A percentile compares a stretch with the other conserved stretches of the same genome.
Evolutionary conservation across 1,284 basidiomycete genomes (phyloP).

Genomic region (Trichosporon sp.): DNA sequence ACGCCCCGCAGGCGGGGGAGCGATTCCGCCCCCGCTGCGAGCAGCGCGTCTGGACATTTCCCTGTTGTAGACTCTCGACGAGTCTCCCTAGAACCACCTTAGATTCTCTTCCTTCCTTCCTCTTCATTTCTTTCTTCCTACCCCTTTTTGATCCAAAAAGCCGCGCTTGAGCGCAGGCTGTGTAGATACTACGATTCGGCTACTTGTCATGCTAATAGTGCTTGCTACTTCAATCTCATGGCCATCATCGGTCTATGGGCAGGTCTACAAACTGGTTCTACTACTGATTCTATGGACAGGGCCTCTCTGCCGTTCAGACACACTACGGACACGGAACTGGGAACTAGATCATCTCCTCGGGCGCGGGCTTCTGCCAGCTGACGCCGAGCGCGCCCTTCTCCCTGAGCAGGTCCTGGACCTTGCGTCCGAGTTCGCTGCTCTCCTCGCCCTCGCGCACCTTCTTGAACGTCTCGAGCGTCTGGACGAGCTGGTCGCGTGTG

Average conservation of each 20-base stretch:
- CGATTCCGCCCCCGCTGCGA: background rate
- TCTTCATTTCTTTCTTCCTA: background rate
- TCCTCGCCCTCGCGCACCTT: slow-evolving; percentile 48
- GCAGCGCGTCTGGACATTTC: background rate
- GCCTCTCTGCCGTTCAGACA: too few relatives aligned
- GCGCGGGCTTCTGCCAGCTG: slow-evolving; percentile 38
- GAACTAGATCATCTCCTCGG: slow-evolving; percentile 4
- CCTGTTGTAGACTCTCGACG: background rate
- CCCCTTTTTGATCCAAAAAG: background rate
- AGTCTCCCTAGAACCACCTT: background rate
- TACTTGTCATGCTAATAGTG: background rate
- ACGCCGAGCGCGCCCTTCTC: slow-evolving; percentile 57
- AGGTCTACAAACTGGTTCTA: too few relatives aligned
- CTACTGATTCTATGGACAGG: too few relatives aligned
- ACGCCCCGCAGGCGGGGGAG: background rate
- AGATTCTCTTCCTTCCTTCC: background rate
- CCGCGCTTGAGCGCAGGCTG: too few relatives aligned
- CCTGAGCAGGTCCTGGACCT: slow-evolving; percentile 54
- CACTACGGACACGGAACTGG: too few relatives aligned
- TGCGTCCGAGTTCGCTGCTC: slow-evolving; percentile 53
- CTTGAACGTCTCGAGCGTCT: slow-evolving; percentile 68
- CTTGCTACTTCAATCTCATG: too few relatives aligned
- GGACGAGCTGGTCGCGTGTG: slow-evolving; percentile 51
- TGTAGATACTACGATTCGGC: background rate
- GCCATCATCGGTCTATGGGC: too few relatives aligned